Percentiles rank a stretch among this genome's conserved stretches.
These are phyloP conservation scores for Purpureocillium lavendulum DNA, from an alignment of 2,329 filamentous ascomycete species.

Conservation along the genomic window DNA sequence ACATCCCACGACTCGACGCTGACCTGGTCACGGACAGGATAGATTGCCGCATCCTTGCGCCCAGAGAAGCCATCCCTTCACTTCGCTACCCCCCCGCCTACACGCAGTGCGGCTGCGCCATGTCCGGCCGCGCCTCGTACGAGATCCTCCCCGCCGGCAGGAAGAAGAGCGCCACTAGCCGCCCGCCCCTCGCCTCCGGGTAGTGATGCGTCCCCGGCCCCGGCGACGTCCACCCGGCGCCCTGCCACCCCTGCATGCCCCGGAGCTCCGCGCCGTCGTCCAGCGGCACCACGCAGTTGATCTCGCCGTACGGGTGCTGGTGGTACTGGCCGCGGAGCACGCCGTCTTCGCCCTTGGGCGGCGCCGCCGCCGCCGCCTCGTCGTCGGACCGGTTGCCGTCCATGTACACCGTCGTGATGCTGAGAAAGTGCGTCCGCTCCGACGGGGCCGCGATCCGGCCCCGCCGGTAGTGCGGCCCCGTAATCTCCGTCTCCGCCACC, in stretches of 20 bases:
- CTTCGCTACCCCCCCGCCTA: too few species aligned
- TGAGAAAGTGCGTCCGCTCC: constrained; percentile 39
- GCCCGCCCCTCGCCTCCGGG: constrained; percentile 40
- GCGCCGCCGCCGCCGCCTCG: too few species aligned
- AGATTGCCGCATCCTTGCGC: too few species aligned
- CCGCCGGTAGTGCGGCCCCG: constrained; percentile 37
- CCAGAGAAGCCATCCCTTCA: too few species aligned
- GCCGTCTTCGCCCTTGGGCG: neutral
- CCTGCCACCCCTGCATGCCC: constrained; percentile 49
- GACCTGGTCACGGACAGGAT: too few species aligned
- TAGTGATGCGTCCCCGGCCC: constrained; percentile 50
- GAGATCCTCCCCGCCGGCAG: constrained; percentile 45
- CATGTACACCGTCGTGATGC: constrained; percentile 51
- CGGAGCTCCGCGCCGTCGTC: constrained; percentile 40
- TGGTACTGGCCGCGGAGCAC: constrained; percentile 38
- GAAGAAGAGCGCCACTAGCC: constrained; percentile 45
- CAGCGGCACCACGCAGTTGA: constrained; percentile 45
- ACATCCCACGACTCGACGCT: too few species aligned
- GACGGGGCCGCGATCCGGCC: constrained; percentile 36
- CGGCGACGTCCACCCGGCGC: constrained; percentile 45
- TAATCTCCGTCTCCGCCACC: constrained; percentile 32
- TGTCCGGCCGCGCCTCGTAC: constrained; percentile 34
- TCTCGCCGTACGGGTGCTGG: constrained; percentile 44
- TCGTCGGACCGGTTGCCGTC: too few species aligned
- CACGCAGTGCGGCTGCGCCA: constrained; percentile 25